Evolutionary conservation across 805 yeast species (phyloP).

Genomic region (Kuraishia hungarica): DNA sequence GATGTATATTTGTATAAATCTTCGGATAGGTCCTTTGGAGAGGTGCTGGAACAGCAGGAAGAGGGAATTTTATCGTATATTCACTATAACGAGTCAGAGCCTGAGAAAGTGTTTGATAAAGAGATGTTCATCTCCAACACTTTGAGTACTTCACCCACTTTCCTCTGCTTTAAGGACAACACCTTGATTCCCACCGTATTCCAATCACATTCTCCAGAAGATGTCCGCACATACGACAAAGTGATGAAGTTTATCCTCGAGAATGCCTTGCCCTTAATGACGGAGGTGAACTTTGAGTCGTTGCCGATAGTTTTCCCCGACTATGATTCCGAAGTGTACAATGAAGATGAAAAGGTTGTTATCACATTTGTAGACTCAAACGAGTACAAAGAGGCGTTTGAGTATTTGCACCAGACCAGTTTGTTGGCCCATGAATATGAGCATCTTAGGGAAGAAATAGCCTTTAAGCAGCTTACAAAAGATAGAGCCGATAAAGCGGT

Average conservation of each 20-base stretch:
- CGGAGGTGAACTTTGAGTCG: constrained; percentile 37
- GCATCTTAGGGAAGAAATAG: constrained; percentile 30
- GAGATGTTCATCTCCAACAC: constrained; percentile 42
- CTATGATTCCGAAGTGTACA: constrained; percentile 11
- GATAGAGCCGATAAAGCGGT: constrained; percentile 32
- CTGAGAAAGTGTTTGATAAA: constrained; percentile 28
- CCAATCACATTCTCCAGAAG: constrained; percentile 57
- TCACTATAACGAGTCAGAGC: constrained; percentile 29
- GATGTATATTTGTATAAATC: constrained; percentile 46
- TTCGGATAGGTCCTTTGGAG: constrained; percentile 31
- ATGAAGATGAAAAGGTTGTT: constrained; percentile 35
- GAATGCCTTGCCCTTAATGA: constrained; percentile 42
- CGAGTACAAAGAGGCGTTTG: constrained; percentile 18
- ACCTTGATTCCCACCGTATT: constrained; percentile 41
- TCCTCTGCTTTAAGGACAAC: constrained; percentile 52
- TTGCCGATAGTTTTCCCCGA: constrained; percentile 28
- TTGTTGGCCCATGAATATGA: constrained; percentile 37
- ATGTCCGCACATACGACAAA: constrained; percentile 40
- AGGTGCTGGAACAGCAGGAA: constrained; percentile 27
- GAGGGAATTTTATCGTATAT: constrained; percentile 30
- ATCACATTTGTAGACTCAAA: constrained; percentile 38
- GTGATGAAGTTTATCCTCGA: constrained; percentile 42
- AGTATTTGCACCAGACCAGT: constrained; percentile 9
- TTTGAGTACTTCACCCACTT: constrained; percentile 52
- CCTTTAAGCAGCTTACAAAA: constrained; percentile 26